phyloP scores from a whole-genome alignment of 2,329 filamentous ascomycete genomes.

The Alternaria sp. region DNA sequence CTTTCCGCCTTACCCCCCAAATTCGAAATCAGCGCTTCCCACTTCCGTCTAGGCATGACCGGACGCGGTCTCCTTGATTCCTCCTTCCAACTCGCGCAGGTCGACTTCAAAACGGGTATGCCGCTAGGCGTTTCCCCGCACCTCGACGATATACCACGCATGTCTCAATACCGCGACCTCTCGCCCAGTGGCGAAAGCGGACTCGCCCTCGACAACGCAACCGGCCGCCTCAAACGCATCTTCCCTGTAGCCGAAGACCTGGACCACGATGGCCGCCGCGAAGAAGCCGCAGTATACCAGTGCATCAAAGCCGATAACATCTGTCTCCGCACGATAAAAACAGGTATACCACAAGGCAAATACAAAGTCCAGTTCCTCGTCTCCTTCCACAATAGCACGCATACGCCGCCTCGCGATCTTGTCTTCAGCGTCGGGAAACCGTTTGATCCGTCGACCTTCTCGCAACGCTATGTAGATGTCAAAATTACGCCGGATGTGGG shows the following conservation, averaged over 20 bases:
- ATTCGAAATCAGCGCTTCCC: conserved; percentile 42
- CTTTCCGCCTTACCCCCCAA: conserved; percentile 44
- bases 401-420: conserved; percentile 35
- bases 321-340: conserved; percentile 45
- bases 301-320: conserved; percentile 41
- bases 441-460: conserved; percentile 40
- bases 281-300: conserved; percentile 46
- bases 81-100: conserved; percentile 39
- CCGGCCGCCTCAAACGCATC: conserved; percentile 36
- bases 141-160: conserved; percentile 29
- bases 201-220: conserved; percentile 28
- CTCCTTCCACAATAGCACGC: conserved; percentile 31
- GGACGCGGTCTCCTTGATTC: conserved; percentile 39
- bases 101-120: conserved; percentile 49
- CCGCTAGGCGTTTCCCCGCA: conserved; percentile 30
- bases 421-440: conserved; percentile 49
- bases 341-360: conserved; percentile 45
- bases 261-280: conserved; percentile 42
- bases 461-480: conserved; percentile 44
- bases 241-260: conserved; percentile 46
- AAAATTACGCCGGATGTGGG: conserved; percentile 49
- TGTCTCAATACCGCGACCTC: conserved; percentile 29
- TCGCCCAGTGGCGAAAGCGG: conserved; percentile 41
- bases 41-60: conserved; percentile 43
- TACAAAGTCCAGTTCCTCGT: conserved; percentile 48